Base-by-base conservation (phyloP, 2,329 filamentous ascomycete species). In the Lasiodiplodia theobromae region DNA sequence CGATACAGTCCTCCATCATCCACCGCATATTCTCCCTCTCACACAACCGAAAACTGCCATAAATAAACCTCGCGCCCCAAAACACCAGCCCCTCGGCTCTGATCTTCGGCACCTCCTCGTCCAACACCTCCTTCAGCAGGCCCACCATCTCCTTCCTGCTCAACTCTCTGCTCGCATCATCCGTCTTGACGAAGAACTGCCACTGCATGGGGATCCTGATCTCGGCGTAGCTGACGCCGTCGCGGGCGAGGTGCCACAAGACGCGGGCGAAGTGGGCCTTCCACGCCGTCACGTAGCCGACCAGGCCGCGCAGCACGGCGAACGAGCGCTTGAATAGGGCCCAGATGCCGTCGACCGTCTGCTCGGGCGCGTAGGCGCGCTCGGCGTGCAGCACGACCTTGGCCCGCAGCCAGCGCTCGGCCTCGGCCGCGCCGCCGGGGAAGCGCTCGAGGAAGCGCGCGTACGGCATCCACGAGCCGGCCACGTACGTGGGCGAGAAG, bases 141-240 rank as follows among this genome's bases (percentile, higher is more conserved):
- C 81, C 67, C 85, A 92, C 87, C 66, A 91, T 91, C 1, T 80
- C 86, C 47, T 75, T 73, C 71, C 91, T 90, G 66, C 84, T 79
- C 58, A 91, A 82, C 51, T 82, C 77, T 0, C 73, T 71, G 1
- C 75, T 79, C 2, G 88, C 89, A 69, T 91, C 84, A 72, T 90
- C 84, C 28, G 74, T 82, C 70, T 85, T 89, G 10, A 92, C 85
- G 53, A 85, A 85, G 73, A 92, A 92, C 64, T 82, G 83, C 83
- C 92, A 86, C 51, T 92, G 88, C 78, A 91, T 92, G 3, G 89
- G 89, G 2, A 60, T 18, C 40, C 90, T 84, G 53, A 92, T 86
- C 77, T 92, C 90, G 31, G 89, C 89, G 72, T 92, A 92, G 77
- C 89, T 89, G 71, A 92, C 89, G 52, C 87, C 87, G 74, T 92